Evolutionary conservation across 23 red algal genomes (phyloP), one percentile per base, ranked within the genome.

Genomic region (Porphyridium purpureum): DNA sequence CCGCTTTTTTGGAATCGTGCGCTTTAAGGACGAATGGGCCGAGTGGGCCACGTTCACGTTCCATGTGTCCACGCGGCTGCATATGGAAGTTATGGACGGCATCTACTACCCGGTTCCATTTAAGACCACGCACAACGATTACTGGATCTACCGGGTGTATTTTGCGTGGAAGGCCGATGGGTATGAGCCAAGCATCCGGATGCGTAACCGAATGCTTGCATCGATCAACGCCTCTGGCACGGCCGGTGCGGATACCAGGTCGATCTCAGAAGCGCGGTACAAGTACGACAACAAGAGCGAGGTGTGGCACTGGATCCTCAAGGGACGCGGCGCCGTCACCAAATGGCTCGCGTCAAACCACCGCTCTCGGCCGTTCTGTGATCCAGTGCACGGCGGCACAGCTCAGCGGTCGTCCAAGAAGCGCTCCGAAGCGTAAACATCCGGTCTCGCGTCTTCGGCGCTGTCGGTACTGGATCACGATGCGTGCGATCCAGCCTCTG

Each of bases 61-160:
- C 29, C 75, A 81, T 29, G 75, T 81, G 4, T 40, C 54, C 52
- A 81, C 75, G 33, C 61, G 75, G 46, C 57, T 81, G 75, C 75
- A 81, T 27, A 52, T 81, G 53, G 75, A 81, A 57, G 70, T 81
- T 61, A 70, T 81, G 35, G 75, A 64, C 14, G 75, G 75, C 38
- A 27, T 69, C 22, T 81, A 81, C 35, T 81, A 81, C 46, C 75
- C 75, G 7, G 75, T 81, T 7, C 75, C 75, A 15, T 81, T 70
- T 36, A 67, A 68, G 31, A 60, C 75, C 31, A 64, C 75, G 9
- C 75, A 81, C 41, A 81, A 81, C 41, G 75, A 81, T 32, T 67
- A 81, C 49, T 81, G 75, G 75, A 81, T 81, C 55, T 52, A 81
- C 31, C 62, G 55, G 32, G 75, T 81, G 5, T 81, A 81, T 21